These are phyloP conservation scores for Camellia japonica DNA, from an alignment of 148 eudicot species.

Conservation along the genomic window DNA sequence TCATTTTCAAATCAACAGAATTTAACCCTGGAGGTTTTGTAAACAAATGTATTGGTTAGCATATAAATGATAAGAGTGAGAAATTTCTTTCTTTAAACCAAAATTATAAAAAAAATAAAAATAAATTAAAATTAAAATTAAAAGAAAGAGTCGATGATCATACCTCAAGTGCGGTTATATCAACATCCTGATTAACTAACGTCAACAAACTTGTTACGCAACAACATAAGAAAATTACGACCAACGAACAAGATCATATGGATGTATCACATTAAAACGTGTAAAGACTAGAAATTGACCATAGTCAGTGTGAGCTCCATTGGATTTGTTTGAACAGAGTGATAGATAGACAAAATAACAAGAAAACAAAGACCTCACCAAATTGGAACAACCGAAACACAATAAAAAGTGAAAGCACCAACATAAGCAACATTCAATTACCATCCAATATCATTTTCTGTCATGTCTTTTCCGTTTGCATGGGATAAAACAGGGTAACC, in stretches of 20 bases:
- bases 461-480: conserved; percentile 37
- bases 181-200: conserved; percentile 86
- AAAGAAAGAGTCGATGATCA: not conserved
- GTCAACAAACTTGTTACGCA: conserved; percentile 66
- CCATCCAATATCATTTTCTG: conserved; percentile 76
- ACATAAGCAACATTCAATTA: conserved; percentile 23
- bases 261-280: not conserved
- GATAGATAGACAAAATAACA: conserved; percentile 14
- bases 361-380: not conserved
- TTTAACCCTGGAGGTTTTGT: not conserved
- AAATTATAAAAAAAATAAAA: not conserved
- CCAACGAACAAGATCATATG: conserved; percentile 1
- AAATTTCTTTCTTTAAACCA: not conserved
- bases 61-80: not conserved
- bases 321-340: conserved; percentile 31
- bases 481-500: conserved; percentile 70
- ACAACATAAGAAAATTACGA: conserved; percentile 10
- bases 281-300: conserved; percentile 41
- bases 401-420: conserved; percentile 1
- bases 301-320: conserved; percentile 97
- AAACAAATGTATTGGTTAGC: not conserved
- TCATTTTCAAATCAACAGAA: not conserved
- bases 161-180: conserved; percentile 87
- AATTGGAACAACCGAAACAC: conserved; percentile 13
- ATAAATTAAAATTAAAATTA: not conserved